Evolutionary conservation across 78 protist genomes (phyloP).

Genomic region (Pigoraptor vietnamica): DNA sequence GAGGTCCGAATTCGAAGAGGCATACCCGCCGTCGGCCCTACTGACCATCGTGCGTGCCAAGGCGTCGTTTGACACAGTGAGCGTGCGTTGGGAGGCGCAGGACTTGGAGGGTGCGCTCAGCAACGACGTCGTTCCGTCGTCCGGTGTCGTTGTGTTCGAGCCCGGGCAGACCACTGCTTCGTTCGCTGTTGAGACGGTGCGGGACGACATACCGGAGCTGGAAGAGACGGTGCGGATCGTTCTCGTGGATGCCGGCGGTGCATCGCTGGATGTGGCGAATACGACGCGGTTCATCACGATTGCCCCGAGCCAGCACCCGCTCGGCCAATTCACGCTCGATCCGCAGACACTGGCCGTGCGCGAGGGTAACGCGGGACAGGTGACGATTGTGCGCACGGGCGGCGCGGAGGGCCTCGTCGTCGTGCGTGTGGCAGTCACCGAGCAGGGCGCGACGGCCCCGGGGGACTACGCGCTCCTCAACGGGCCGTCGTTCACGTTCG

Average conservation of each 20-base stretch:
- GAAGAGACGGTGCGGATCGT: neutral
- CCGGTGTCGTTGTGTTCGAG: neutral
- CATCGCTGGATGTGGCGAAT: neutral
- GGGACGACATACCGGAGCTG: neutral
- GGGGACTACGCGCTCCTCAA: neutral
- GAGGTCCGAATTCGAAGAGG: neutral
- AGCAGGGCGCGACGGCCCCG: neutral
- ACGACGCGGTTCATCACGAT: neutral
- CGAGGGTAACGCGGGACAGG: neutral
- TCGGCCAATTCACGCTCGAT: neutral
- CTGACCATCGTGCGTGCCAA: neutral
- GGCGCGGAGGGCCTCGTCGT: neutral
- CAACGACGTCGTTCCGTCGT: neutral
- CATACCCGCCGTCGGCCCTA: neutral
- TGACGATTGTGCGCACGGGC: neutral
- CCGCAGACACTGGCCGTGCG: neutral
- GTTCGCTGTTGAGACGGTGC: neutral
- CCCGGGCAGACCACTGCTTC: neutral
- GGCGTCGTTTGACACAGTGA: neutral
- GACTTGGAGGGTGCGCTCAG: neutral
- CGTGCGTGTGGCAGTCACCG: neutral
- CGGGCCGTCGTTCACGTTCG: neutral
- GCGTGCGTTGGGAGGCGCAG: neutral
- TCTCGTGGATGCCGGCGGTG: neutral
- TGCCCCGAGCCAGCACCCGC: neutral